A percentile compares a stretch with the other conserved stretches of the same genome.
Evolutionary conservation across 2,329 filamentous ascomycete genomes (phyloP).

Genomic region (Grosmannia serpens): DNA sequence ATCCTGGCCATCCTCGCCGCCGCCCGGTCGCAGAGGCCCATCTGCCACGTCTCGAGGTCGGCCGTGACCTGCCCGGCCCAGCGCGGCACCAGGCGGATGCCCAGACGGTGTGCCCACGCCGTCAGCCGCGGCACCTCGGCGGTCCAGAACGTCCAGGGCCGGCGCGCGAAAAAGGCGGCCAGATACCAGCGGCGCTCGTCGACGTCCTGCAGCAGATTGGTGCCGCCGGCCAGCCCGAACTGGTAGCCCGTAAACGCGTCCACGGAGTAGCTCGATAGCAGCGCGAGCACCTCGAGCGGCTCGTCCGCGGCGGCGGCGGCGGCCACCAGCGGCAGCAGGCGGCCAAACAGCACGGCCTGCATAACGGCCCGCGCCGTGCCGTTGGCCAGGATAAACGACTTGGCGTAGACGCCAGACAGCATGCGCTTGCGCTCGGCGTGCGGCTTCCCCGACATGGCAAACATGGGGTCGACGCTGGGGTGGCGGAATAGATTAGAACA

Average conservation of each 20-base stretch:
- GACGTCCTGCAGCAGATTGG: not conserved
- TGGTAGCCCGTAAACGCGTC: slow-evolving; percentile 1
- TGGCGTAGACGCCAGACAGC: not conserved
- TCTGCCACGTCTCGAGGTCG: slow-evolving; percentile 3
- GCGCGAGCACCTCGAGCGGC: not conserved
- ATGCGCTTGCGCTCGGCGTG: slow-evolving; percentile 3
- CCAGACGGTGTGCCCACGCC: not conserved
- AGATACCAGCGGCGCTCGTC: slow-evolving; percentile 1
- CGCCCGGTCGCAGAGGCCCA: not conserved
- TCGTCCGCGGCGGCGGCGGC: not conserved
- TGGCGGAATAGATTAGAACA: not conserved
- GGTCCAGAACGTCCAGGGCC: slow-evolving; percentile 1
- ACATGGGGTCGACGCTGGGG: slow-evolving; percentile 2
- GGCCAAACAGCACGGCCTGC: not conserved
- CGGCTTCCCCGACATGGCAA: not conserved
- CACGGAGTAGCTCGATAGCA: slow-evolving; percentile 1
- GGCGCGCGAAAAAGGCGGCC: not conserved
- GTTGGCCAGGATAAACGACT: not conserved
- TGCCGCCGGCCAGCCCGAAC: not conserved
- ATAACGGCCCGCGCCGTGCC: not conserved
- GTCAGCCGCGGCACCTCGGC: not conserved
- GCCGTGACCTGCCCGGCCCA: not conserved
- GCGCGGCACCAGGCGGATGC: not conserved
- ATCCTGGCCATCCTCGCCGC: not conserved
- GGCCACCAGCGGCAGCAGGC: not conserved